Evolutionary conservation across 345 rosid genomes (phyloP).

Genomic region (Eucalyptus microcorys): DNA sequence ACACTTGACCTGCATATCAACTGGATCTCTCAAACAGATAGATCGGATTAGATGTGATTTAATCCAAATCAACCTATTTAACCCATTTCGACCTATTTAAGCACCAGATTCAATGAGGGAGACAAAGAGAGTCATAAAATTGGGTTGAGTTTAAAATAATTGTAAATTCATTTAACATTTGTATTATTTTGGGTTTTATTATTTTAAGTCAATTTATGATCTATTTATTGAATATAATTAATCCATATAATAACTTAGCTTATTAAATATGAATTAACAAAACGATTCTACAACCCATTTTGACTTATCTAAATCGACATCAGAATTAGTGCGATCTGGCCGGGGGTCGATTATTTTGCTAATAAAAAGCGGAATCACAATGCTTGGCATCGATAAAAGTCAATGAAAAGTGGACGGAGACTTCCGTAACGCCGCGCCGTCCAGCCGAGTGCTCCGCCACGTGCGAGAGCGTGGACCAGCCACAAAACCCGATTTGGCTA

Average conservation of each 20-base stretch:
- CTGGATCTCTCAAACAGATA: fast-evolving
- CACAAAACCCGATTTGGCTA: not conserved
- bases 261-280: too few relatives aligned
- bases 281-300: not conserved
- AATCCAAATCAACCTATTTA: fast-evolving
- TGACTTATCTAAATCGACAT: not conserved
- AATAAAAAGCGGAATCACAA: not conserved
- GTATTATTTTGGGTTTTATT: too few relatives aligned
- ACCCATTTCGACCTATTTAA: fast-evolving
- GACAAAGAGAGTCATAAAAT: fast-evolving
- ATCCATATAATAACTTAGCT: too few relatives aligned
- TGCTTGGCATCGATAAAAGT: not conserved
- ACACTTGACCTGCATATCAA: fast-evolving
- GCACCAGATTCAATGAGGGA: not conserved
- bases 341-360: not conserved
- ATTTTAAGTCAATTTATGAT: too few relatives aligned
- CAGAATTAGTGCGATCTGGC: too few relatives aligned
- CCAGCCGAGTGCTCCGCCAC: not conserved
- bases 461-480: not conserved
- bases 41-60: fast-evolving
- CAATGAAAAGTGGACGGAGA: not conserved
- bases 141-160: too few relatives aligned
- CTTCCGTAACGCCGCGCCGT: not conserved
- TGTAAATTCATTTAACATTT: not conserved
- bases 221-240: too few relatives aligned